A percentile compares a stretch with the other conserved stretches of the same genome.
Conservation (phyloP, 805 yeast species). For the Jamesozyma jinghongensis region DNA sequence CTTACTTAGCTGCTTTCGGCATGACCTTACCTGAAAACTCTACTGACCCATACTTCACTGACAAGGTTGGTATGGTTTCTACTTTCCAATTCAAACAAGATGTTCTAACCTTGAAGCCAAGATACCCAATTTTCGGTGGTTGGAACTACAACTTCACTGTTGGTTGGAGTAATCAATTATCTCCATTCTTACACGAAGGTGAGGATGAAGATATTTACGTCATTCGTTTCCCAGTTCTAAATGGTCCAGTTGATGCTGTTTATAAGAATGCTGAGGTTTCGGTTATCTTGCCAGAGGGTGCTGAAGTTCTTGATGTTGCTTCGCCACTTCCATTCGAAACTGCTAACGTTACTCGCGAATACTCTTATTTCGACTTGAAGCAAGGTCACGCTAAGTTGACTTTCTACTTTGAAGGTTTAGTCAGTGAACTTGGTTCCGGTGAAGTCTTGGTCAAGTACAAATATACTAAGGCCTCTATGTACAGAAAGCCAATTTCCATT, state of each 20-base stretch:
- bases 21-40: conserved; percentile 44
- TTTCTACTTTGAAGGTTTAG: conserved; percentile 48
- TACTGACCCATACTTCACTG: conserved; percentile 70
- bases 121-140: conserved; percentile 93
- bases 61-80: conserved; percentile 87
- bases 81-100: conserved; percentile 43
- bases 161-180: conserved; percentile 74
- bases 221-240: conserved; percentile 59
- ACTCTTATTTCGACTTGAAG: conserved; percentile 63
- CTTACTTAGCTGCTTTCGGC: conserved; percentile 54
- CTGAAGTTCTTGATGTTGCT: conserved; percentile 46
- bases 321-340: conserved; percentile 39
- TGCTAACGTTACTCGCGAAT: conserved; percentile 27
- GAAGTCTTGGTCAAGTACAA: conserved; percentile 55
- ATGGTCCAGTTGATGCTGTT: conserved; percentile 60
- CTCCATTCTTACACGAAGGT: conserved; percentile 40
- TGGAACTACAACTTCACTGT: conserved; percentile 93
- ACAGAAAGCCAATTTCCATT: conserved; percentile 58
- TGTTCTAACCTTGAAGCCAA: conserved; percentile 57
- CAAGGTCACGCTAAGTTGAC: conserved; percentile 72
- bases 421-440: conserved; percentile 55
- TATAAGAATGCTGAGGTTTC: conserved; percentile 54
- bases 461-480: conserved; percentile 44
- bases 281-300: conserved; percentile 81
- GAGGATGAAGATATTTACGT: conserved; percentile 41